phyloP scores from a whole-genome alignment of 495 filamentous ascomycete species.

The Friedmanniomyces endolithicus region DNA sequence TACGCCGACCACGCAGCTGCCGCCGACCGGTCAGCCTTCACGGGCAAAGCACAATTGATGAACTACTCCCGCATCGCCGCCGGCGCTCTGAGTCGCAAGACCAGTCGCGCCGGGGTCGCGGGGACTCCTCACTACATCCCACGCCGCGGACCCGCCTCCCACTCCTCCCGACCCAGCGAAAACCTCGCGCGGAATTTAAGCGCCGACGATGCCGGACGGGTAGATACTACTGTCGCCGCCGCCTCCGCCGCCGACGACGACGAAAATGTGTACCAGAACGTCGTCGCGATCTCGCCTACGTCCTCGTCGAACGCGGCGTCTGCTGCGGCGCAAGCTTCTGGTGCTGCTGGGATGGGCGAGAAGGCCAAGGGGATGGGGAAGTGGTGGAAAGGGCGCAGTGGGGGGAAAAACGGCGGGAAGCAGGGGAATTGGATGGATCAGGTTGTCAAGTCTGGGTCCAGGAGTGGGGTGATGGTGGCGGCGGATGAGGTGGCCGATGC shows the following conservation, averaged over 20 bases:
- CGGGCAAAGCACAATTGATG: constrained; percentile 1
- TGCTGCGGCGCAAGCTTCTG: background rate
- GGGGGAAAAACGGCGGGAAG: constrained; percentile 20
- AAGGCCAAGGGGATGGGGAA: constrained; percentile 20
- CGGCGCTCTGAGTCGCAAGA: background rate
- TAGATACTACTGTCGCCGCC: background rate
- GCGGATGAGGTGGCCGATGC: constrained; percentile 23
- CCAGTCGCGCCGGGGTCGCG: background rate
- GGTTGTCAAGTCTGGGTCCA: constrained; percentile 20
- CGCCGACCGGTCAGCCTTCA: background rate
- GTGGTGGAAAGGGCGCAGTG: constrained; percentile 26
- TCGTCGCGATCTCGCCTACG: background rate
- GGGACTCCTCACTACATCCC: constrained; percentile 4
- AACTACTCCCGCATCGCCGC: background rate
- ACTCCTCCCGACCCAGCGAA: constrained; percentile 8
- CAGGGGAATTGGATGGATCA: constrained; percentile 19
- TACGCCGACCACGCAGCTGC: background rate
- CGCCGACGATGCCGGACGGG: constrained; percentile 10
- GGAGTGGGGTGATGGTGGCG: constrained; percentile 21
- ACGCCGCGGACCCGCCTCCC: background rate
- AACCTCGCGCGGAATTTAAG: constrained; percentile 22
- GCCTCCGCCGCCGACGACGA: no score
- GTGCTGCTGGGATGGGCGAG: no score
- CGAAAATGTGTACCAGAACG: constrained; percentile 2
- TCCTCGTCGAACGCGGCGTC: constrained; percentile 3